phyloP scores from a whole-genome alignment of 1,284 basidiomycete species.

The Pseudozyma hubeiensis region DNA sequence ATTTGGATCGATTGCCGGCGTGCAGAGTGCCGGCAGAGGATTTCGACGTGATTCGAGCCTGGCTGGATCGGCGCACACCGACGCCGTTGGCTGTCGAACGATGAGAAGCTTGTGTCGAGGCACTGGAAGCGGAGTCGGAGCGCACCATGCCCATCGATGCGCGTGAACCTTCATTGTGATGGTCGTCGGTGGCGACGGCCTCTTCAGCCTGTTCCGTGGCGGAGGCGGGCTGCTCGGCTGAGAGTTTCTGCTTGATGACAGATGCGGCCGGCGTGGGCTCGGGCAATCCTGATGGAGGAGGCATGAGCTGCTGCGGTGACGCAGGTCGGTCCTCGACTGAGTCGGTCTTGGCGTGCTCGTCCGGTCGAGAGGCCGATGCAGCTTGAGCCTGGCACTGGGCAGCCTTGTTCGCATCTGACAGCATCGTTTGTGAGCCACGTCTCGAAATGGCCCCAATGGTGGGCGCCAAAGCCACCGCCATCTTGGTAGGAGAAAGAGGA shows the following conservation, averaged over 20 bases:
- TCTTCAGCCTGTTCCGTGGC: slow-evolving; percentile 1
- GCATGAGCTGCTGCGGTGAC: slow-evolving; percentile 36
- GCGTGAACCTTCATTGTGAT: background rate
- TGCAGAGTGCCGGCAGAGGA: slow-evolving; percentile 16
- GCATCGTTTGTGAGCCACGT: slow-evolving; percentile 37
- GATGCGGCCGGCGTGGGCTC: slow-evolving; percentile 38
- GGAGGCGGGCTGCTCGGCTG: slow-evolving; percentile 10
- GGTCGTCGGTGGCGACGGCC: background rate
- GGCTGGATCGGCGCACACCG: slow-evolving; percentile 22
- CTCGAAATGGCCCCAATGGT: slow-evolving; percentile 44
- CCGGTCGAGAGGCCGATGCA: slow-evolving; percentile 1
- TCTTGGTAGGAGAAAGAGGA: slow-evolving; percentile 48
- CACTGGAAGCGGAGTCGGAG: slow-evolving; percentile 41
- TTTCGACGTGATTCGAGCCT: slow-evolving; percentile 26
- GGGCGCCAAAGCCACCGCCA: slow-evolving; percentile 35
- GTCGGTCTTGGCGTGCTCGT: background rate
- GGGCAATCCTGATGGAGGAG: slow-evolving; percentile 33
- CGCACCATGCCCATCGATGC: slow-evolving; percentile 34
- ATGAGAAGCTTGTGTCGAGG: slow-evolving; percentile 40
- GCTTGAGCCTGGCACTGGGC: background rate
- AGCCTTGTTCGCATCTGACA: slow-evolving; percentile 17
- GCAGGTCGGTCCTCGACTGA: background rate
- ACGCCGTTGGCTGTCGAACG: slow-evolving; percentile 26
- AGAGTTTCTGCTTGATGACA: slow-evolving; percentile 32
- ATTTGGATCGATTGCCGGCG: slow-evolving; percentile 46